Percentiles rank a stretch among this genome's conserved stretches.
Evolutionary conservation across 805 yeast species (phyloP).

Genomic region (Saturnispora halmiae): DNA sequence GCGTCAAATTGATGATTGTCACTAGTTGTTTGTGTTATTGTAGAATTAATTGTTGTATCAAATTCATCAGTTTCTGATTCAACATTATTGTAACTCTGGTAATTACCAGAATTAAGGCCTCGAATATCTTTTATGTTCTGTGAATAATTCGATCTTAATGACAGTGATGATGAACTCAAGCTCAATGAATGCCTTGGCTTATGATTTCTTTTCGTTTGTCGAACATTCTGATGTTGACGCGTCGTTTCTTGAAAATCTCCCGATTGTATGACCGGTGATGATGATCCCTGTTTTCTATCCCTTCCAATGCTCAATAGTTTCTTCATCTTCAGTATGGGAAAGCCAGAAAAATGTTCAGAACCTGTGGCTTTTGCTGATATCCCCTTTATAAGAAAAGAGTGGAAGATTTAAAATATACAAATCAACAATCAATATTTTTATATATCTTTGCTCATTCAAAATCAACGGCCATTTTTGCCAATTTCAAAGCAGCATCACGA

Average conservation of each 20-base stretch:
- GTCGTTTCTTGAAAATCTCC: neutral
- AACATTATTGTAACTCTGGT: neutral
- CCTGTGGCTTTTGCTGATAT: no score
- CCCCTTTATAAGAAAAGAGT: no score
- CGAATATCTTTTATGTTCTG: no score
- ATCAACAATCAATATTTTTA: no score
- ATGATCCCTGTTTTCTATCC: neutral
- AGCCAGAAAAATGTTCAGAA: no score
- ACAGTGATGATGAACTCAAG: constrained; percentile 1
- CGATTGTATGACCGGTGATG: neutral
- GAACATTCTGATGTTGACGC: neutral
- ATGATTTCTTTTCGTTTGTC: neutral
- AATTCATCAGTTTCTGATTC: neutral
- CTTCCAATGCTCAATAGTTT: neutral
- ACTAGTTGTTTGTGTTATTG: no score
- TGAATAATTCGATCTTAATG: constrained; percentile 1
- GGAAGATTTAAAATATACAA: no score
- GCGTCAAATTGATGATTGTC: no score
- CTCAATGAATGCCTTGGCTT: neutral
- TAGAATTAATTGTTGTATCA: neutral
- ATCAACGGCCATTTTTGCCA: constrained; percentile 43
- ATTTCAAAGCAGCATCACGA: constrained; percentile 62
- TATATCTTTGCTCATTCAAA: neutral
- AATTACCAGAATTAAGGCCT: no score
- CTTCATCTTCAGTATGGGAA: neutral